Conservation (phyloP, 352 stramenopile genomes). For the Blastocystis sp. region DNA sequence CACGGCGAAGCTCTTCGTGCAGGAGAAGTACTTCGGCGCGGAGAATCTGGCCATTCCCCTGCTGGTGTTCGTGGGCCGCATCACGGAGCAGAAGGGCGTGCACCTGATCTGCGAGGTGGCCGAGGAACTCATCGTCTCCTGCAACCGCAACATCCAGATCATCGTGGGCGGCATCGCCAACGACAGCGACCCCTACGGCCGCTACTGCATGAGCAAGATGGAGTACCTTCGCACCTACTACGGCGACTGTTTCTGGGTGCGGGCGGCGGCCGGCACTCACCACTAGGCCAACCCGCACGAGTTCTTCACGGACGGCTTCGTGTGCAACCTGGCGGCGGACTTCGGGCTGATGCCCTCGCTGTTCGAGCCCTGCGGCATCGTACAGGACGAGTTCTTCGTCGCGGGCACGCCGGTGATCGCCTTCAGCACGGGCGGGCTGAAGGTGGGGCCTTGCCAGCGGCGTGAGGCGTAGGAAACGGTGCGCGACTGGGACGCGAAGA, state of each 20-base stretch:
- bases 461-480: constrained; percentile 50
- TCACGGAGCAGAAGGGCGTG: constrained; percentile 72
- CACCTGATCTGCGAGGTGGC: constrained; percentile 71
- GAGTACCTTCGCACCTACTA: constrained; percentile 68
- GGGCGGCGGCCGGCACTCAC: neutral
- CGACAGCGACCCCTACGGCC: constrained; percentile 71
- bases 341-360: constrained; percentile 73
- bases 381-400: constrained; percentile 73
- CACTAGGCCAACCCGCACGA: constrained; percentile 69
- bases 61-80: constrained; percentile 71
- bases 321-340: constrained; percentile 72
- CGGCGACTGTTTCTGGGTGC: constrained; percentile 70
- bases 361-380: constrained; percentile 72
- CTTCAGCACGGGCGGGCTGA: constrained; percentile 72
- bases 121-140: constrained; percentile 64
- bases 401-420: constrained; percentile 72
- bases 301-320: constrained; percentile 72
- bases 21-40: constrained; percentile 71
- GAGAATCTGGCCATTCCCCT: constrained; percentile 70
- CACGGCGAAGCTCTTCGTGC: constrained; percentile 69
- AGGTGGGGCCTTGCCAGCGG: neutral
- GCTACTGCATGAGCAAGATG: constrained; percentile 71
- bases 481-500: constrained; percentile 21
- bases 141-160: constrained; percentile 70
- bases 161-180: constrained; percentile 71